Evolutionary conservation across 306 rosid species (phyloP).

Genomic region (Cucurbita pepo): DNA sequence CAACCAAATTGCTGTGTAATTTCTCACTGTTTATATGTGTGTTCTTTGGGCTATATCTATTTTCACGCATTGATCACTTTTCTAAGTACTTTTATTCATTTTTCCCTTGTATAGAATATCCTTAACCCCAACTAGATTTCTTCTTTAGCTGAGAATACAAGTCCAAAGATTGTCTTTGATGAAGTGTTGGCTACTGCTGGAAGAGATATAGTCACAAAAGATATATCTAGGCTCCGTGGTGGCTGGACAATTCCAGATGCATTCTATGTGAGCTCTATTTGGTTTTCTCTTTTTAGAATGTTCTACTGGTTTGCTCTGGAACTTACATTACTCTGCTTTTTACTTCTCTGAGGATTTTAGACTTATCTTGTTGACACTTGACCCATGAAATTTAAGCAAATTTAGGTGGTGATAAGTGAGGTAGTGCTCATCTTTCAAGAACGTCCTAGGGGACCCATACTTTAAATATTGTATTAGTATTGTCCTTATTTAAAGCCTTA

Average conservation of each 20-base stretch:
- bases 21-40: background rate
- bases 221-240: constrained; percentile 83
- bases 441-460: background rate
- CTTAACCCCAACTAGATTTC: constrained; percentile 62
- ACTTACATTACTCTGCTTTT: background rate
- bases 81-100: background rate
- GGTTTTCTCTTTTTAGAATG: constrained; percentile 1
- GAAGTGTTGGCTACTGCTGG: constrained; percentile 86
- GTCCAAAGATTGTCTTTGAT: constrained; percentile 64
- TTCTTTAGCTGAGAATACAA: constrained; percentile 80
- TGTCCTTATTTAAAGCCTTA: background rate
- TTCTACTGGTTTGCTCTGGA: background rate
- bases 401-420: background rate
- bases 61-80: background rate
- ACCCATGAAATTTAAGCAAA: background rate
- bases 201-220: constrained; percentile 78
- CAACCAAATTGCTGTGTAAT: background rate
- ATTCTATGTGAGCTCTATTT: constrained; percentile 53
- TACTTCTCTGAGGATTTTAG: background rate
- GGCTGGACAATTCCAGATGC: constrained; percentile 99
- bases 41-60: background rate
- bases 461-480: background rate
- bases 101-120: constrained; percentile 11
- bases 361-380: background rate
- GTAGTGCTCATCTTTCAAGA: background rate